Conservation (phyloP, 2,329 filamentous ascomycete genomes). For the Arthrobotrys sphaeroides region DNA sequence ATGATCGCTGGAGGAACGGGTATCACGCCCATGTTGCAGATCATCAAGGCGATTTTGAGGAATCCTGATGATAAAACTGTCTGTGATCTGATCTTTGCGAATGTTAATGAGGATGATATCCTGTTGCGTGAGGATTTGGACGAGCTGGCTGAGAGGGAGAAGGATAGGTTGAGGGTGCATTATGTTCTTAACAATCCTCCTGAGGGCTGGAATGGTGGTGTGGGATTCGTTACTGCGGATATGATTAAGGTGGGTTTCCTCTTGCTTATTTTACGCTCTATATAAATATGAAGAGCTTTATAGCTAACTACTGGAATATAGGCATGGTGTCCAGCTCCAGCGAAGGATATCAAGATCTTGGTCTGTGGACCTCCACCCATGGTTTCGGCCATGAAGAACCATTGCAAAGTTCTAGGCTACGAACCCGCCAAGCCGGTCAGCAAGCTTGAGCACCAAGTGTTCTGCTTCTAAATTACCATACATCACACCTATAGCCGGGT, state of each 20-base stretch:
- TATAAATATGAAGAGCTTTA: background rate
- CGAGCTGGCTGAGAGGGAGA: slow-evolving; percentile 77
- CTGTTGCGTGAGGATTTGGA: slow-evolving; percentile 93
- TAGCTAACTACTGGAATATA: slow-evolving; percentile 59
- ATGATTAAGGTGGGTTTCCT: slow-evolving; percentile 80
- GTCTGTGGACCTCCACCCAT: slow-evolving; percentile 96
- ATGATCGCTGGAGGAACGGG: slow-evolving; percentile 98
- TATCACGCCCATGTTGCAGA: slow-evolving; percentile 98
- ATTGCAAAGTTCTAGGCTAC: slow-evolving; percentile 86
- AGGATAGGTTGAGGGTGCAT: slow-evolving; percentile 78
- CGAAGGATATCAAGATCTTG: slow-evolving; percentile 88
- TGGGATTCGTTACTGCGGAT: slow-evolving; percentile 92
- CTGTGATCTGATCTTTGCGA: slow-evolving; percentile 95
- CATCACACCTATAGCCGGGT: background rate
- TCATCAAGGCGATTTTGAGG: slow-evolving; percentile 87
- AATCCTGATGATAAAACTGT: slow-evolving; percentile 85
- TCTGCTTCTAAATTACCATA: slow-evolving; percentile 78
- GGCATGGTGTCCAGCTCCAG: slow-evolving; percentile 82
- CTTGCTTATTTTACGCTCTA: slow-evolving; percentile 43
- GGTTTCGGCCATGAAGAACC: slow-evolving; percentile 81
- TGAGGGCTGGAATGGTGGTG: slow-evolving; percentile 87
- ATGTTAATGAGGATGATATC: slow-evolving; percentile 92
- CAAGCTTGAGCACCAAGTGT: slow-evolving; percentile 98
- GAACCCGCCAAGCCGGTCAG: slow-evolving; percentile 92
- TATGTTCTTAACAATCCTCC: slow-evolving; percentile 98